Conservation (phyloP, 148 eudicot species). For the Fagopyrum esculentum region DNA sequence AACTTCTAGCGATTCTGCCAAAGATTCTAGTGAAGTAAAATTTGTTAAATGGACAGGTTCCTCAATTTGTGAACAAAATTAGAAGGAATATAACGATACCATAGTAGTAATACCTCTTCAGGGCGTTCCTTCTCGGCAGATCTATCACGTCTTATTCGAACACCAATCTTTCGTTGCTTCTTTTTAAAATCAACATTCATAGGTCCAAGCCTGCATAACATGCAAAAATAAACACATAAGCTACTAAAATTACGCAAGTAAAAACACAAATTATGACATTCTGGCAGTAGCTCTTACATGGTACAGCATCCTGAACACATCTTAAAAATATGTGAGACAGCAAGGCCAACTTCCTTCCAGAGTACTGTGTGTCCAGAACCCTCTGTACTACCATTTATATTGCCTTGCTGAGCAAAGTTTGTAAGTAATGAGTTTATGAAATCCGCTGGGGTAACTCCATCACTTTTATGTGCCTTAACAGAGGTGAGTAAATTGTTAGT, state of each 20-base stretch:
- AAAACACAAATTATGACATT: constrained; percentile 7
- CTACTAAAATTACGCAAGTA: constrained; percentile 8
- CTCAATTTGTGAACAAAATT: not conserved
- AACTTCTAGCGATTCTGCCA: not conserved
- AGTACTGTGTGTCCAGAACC: constrained; percentile 15
- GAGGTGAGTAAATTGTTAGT: constrained; percentile 29
- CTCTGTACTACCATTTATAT: constrained; percentile 9
- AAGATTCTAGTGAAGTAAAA: not conserved
- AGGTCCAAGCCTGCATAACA: constrained; percentile 51
- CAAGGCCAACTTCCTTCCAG: constrained; percentile 45
- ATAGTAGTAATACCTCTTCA: constrained; percentile 55
- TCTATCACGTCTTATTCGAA: constrained; percentile 27
- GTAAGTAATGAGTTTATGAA: constrained; percentile 40
- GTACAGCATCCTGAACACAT: constrained; percentile 31
- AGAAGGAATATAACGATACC: not conserved
- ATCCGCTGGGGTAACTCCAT: constrained; percentile 41
- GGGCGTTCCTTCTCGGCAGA: constrained; percentile 65
- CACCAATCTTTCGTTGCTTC: constrained; percentile 22
- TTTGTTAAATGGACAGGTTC: not conserved
- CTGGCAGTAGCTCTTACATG: constrained; percentile 22
- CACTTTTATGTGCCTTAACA: constrained; percentile 28
- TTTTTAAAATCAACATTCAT: constrained; percentile 37
- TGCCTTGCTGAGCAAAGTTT: constrained; percentile 20
- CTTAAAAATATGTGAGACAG: constrained; percentile 41
- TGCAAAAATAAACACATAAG: constrained; percentile 18